Base-by-base conservation (phyloP, 1,284 basidiomycete genomes). In the Wallemia hederae region DNA sequence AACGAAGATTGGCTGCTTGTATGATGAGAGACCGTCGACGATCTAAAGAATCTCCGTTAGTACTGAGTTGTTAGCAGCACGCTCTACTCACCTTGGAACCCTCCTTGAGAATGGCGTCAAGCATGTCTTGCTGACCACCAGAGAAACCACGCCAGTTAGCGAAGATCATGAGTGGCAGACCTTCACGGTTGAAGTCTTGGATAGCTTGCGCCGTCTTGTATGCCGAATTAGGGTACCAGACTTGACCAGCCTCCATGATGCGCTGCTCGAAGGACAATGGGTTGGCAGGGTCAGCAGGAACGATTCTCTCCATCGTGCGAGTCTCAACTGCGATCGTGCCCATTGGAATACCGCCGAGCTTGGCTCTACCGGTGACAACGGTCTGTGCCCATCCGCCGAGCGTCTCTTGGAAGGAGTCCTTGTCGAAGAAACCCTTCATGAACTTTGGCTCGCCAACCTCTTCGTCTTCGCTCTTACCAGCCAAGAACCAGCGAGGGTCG, bases 141-240 rank as follows among this genome's bases (percentile, higher is more conserved):
- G 94, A 98, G 81, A 99, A 99, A 34, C 94, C 94, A 76, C 94
- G 88, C 91, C 94, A 98, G 77, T 99, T 99, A 64, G 94, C 94
- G 67, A 99, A 96, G 72, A 99, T 92, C 72, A 98, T 88, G 63
- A 99, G 77, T 2, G 94, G 94, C 24, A 99, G 77, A 49, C 87
- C 89, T 73, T 99, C 94, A 59, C 90, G 83, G 74, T 92, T 85
- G 75, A 98, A 89, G 75, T 99, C 94, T 72, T 91, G 88, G 74
- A 98, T 98, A 19, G 94, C 91, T 69, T 97, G 94, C 9, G 92
- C 94, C 25, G 94, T 99, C 79, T 99, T 99, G 77, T 96, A 92
- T n/a, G 94, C 91, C 27, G 87, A 92, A 73, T 99, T 98, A 59
- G 94, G 94, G 73, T 97, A 98, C 94, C 94, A 99, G 60, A 80